phyloP scores from a whole-genome alignment of 306 rosid species.

The Dalbergia cultrata region DNA sequence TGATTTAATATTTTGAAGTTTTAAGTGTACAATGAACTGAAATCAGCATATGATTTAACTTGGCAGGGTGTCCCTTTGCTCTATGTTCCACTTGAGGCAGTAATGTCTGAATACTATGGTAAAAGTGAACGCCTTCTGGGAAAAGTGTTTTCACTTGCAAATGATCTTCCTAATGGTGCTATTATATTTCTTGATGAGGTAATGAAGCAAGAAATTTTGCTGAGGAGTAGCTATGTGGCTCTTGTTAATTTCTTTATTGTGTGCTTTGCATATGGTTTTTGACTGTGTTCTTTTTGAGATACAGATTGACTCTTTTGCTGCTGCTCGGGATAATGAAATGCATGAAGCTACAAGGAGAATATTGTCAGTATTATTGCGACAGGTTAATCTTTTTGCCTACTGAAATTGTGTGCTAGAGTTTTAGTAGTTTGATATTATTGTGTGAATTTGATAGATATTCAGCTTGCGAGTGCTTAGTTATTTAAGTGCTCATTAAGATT shows the following conservation, averaged over 20 bases:
- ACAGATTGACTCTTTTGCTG: slow-evolving; percentile 85
- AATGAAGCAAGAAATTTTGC: slow-evolving; percentile 38
- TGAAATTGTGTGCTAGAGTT: slow-evolving; percentile 26
- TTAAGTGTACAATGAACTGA: slow-evolving; percentile 32
- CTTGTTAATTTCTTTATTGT: slow-evolving; percentile 14
- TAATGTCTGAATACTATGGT: slow-evolving; percentile 88
- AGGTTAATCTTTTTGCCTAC: slow-evolving; percentile 46
- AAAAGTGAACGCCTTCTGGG: slow-evolving; percentile 92
- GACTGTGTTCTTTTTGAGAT: slow-evolving; percentile 32
- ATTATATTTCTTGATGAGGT: slow-evolving; percentile 94
- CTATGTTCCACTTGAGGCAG: slow-evolving; percentile 87
- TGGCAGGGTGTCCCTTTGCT: slow-evolving; percentile 87
- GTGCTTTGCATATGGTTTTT: slow-evolving; percentile 22
- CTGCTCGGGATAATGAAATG: slow-evolving; percentile 82
- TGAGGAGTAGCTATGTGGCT: slow-evolving; percentile 9
- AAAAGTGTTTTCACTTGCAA: slow-evolving; percentile 82
- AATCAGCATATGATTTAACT: slow-evolving; percentile 37
- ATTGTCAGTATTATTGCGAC: slow-evolving; percentile 68
- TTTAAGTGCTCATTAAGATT: slow-evolving; percentile 11
- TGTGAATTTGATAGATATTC: background rate
- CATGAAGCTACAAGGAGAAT: slow-evolving; percentile 95
- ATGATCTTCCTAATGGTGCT: slow-evolving; percentile 79
- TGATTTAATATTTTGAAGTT: background rate
- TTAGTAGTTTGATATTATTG: background rate
- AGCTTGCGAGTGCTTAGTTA: slow-evolving; percentile 12